These are phyloP conservation scores for Clathrus columnatus DNA, from an alignment of 768 basidiomycete genomes.

Conservation along the genomic window DNA sequence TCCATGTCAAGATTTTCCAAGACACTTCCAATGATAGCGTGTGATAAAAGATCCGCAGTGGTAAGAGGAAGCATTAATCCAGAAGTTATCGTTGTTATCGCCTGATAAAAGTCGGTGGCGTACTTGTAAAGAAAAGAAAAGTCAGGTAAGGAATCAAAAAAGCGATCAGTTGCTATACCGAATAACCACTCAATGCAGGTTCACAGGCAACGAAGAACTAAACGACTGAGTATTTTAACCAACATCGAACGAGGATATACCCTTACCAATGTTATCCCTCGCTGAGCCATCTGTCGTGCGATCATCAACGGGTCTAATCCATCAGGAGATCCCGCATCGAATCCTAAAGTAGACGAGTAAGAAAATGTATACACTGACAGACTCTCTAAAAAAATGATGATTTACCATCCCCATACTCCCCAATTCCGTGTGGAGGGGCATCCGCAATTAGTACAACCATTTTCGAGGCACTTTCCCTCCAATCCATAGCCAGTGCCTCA, in stretches of 20 bases:
- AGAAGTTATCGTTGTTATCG: slow-evolving; percentile 85
- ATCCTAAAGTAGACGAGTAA: slow-evolving; percentile 42
- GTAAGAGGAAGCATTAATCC: slow-evolving; percentile 95
- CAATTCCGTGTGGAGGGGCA: slow-evolving; percentile 95
- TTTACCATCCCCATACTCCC: slow-evolving; percentile 92
- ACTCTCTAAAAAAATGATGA: slow-evolving; percentile 9
- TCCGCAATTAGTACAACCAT: slow-evolving; percentile 97
- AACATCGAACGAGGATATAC: not conserved
- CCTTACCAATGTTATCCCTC: slow-evolving; percentile 83
- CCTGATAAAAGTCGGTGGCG: slow-evolving; percentile 92
- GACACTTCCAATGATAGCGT: slow-evolving; percentile 94
- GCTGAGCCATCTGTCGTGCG: slow-evolving; percentile 80
- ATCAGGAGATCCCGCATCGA: slow-evolving; percentile 91
- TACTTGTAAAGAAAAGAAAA: slow-evolving; percentile 38
- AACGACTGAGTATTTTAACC: slow-evolving; percentile 10
- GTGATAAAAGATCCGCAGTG: slow-evolving; percentile 87
- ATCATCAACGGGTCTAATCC: slow-evolving; percentile 84
- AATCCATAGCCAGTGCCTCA: slow-evolving; percentile 82
- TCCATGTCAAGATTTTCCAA: slow-evolving; percentile 99
- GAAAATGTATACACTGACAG: not conserved
- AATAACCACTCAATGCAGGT: slow-evolving; percentile 88
- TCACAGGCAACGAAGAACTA: slow-evolving; percentile 99
- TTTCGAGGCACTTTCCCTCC: slow-evolving; percentile 82
- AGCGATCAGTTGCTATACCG: slow-evolving; percentile 38
- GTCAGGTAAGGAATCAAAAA: not conserved